phyloP scores from a whole-genome alignment of 495 filamentous ascomycete genomes.

The Pyrenula massariospora region DNA sequence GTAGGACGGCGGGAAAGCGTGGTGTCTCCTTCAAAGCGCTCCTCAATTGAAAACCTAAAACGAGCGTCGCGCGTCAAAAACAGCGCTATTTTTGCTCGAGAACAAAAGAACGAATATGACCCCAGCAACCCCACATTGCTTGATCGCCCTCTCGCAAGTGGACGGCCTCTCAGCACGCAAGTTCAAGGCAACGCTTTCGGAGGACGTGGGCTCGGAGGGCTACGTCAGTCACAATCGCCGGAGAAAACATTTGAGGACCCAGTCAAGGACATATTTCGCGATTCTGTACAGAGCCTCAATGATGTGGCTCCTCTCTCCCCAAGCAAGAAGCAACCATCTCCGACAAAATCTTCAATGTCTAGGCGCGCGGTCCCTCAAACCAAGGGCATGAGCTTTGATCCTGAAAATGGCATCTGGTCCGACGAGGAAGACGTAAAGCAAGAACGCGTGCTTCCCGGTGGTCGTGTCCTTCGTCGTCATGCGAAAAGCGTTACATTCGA shows the following conservation, averaged over 20 bases:
- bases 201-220: constrained; percentile 30
- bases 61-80: constrained; percentile 91
- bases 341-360: constrained; percentile 74
- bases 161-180: constrained; percentile 41
- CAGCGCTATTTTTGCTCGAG: constrained; percentile 85
- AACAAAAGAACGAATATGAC: constrained; percentile 82
- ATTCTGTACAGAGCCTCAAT: constrained; percentile 1
- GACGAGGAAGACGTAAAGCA: constrained; percentile 43
- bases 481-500: constrained; percentile 96
- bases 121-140: constrained; percentile 61
- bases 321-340: constrained; percentile 63
- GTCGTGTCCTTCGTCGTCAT: constrained; percentile 58
- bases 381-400: constrained; percentile 52
- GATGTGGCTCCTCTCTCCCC: constrained; percentile 37
- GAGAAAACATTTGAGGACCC: constrained; percentile 4
- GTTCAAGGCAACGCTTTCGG: constrained; percentile 53
- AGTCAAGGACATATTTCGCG: constrained; percentile 14
- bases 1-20: constrained; percentile 47
- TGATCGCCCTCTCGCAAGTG: constrained; percentile 64
- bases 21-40: constrained; percentile 59
- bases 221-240: constrained; percentile 12
- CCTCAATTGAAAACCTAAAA: constrained; percentile 88
- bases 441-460: constrained; percentile 40
- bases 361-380: constrained; percentile 55
- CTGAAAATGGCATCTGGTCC: constrained; percentile 60